Percentiles rank a stretch among this genome's conserved stretches.
Evolutionary conservation across 78 protist genomes (phyloP).

Genomic region (Planoprotostelium fungivorum): DNA sequence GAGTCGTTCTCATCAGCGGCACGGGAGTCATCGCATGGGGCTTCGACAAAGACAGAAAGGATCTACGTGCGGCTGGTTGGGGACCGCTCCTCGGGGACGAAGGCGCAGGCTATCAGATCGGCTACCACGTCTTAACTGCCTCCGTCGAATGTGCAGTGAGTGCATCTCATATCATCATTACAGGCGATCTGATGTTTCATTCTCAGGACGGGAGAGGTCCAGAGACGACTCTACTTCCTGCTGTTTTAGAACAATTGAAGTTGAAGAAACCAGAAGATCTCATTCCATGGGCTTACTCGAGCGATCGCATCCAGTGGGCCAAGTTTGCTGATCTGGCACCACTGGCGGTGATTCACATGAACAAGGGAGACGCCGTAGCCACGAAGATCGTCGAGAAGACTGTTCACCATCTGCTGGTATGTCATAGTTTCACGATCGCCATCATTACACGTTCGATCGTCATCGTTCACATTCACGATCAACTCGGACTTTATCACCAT

Average conservation of each 20-base stretch:
- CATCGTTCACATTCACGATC: neutral
- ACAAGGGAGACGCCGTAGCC: conserved; percentile 28
- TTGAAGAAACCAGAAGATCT: conserved; percentile 9
- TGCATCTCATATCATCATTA: neutral
- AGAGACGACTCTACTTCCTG: conserved; percentile 16
- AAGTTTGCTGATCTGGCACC: conserved; percentile 35
- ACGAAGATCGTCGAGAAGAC: neutral
- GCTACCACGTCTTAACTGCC: conserved; percentile 30
- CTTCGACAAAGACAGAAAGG: conserved; percentile 2
- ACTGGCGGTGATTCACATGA: conserved; percentile 14
- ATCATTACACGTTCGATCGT: neutral
- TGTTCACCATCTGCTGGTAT: conserved; percentile 18
- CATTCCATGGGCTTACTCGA: conserved; percentile 46
- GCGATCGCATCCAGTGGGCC: conserved; percentile 33
- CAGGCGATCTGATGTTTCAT: neutral
- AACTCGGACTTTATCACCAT: neutral
- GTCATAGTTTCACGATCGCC: conserved; percentile 7
- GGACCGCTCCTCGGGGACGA: conserved; percentile 51
- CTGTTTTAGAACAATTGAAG: conserved; percentile 9
- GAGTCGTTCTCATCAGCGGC: conserved; percentile 47
- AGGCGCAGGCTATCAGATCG: conserved; percentile 55
- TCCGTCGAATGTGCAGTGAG: conserved; percentile 21
- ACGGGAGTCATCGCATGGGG: conserved; percentile 48
- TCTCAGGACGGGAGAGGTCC: conserved; percentile 25
- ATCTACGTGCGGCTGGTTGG: neutral